Conservation (phyloP, 202 grass and related monocot genomes). For the Miscanthus sacchariflorus region DNA sequence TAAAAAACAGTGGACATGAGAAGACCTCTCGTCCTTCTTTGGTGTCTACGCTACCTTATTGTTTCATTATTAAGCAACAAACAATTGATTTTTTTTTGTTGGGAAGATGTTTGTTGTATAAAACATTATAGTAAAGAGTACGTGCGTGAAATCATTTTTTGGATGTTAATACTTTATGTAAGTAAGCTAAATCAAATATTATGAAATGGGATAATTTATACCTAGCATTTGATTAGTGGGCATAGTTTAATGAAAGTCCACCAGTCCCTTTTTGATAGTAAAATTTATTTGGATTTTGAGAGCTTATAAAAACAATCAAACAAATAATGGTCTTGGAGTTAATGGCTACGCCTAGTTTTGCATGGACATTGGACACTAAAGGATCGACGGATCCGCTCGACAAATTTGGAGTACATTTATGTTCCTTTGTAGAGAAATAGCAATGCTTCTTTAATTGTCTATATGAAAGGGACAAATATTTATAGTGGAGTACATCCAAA, state of each 20-base stretch:
- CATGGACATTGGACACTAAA: not conserved
- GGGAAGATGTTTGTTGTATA: not conserved
- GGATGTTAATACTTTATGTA: slow-evolving; percentile 2
- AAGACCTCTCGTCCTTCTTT: not conserved
- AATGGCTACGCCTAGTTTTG: slow-evolving; percentile 17
- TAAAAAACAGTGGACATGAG: not conserved
- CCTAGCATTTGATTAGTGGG: not conserved
- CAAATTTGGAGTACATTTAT: not conserved
- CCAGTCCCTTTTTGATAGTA: not conserved
- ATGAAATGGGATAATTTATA: not conserved
- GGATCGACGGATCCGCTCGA: not conserved
- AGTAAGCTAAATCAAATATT: not conserved
- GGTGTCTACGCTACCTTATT: not conserved
- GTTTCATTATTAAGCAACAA: not conserved
- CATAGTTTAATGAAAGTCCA: not conserved
- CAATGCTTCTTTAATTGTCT: slow-evolving; percentile 1
- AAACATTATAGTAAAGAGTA: not conserved
- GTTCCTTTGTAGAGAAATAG: not conserved
- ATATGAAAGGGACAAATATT: slow-evolving; percentile 9
- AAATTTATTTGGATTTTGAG: not conserved
- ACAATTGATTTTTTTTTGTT: not conserved
- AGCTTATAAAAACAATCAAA: not conserved
- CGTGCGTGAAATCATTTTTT: not conserved
- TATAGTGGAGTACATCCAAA: not conserved
- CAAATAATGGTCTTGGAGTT: not conserved